phyloP scores from a whole-genome alignment of 179 eudicot species.

The Monotropa hypopitys region DNA sequence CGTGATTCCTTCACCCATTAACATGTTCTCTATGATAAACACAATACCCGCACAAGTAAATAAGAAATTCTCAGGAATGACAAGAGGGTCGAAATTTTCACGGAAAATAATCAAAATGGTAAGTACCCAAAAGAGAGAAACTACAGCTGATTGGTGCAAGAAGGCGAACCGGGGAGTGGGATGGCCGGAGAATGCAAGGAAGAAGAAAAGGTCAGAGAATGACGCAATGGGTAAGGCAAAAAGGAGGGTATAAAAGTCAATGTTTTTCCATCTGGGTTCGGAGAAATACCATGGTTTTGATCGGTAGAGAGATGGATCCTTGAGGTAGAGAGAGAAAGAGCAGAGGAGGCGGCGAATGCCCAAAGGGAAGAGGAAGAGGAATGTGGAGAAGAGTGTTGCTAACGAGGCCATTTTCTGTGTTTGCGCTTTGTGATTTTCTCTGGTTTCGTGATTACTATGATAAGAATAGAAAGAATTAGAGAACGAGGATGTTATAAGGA shows the following conservation, averaged over 20 bases:
- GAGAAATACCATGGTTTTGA: conserved; percentile 66
- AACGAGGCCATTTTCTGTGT: conserved; percentile 39
- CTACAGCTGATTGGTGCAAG: conserved; percentile 38
- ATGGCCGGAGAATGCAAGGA: conserved; percentile 41
- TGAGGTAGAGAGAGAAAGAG: conserved; percentile 48
- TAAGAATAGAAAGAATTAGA: background rate
- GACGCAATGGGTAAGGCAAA: conserved; percentile 55
- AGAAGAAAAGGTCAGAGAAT: conserved; percentile 34
- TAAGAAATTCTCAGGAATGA: conserved; percentile 39
- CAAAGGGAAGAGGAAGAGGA: conserved; percentile 46
- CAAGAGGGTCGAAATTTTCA: conserved; percentile 25
- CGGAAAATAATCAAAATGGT: conserved; percentile 34
- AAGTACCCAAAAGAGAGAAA: conserved; percentile 67
- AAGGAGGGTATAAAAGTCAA: conserved; percentile 56
- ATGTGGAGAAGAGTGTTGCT: conserved; percentile 49
- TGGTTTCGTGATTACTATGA: background rate
- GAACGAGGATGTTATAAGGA: no score
- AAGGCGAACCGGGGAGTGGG: conserved; percentile 44
- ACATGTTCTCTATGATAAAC: conserved; percentile 43
- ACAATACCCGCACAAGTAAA: conserved; percentile 38
- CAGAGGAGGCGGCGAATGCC: conserved; percentile 53
- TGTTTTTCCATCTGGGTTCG: conserved; percentile 51
- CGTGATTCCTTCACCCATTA: conserved; percentile 37
- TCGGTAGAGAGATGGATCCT: conserved; percentile 51
- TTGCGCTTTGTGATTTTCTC: background rate